phyloP scores from a whole-genome alignment of 169 alveolate genomes.

The Babesia divergens region DNA sequence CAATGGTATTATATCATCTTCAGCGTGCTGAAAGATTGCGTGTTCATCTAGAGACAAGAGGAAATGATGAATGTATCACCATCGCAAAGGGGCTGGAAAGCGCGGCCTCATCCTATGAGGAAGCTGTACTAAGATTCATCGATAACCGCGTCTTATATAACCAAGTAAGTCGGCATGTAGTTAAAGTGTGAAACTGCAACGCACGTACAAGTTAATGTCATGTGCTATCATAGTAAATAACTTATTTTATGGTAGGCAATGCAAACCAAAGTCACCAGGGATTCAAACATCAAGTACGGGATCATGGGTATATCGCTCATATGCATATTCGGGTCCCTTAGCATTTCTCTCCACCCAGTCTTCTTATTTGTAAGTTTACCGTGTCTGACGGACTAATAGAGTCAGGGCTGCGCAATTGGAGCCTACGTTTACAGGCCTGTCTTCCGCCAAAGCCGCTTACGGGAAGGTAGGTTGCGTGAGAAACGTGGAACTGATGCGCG shows the following conservation, averaged over 20 bases:
- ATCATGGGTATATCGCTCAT: constrained; percentile 49
- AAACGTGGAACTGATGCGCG: too few species aligned
- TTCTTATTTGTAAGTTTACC: constrained; percentile 22
- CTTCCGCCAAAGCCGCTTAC: constrained; percentile 25
- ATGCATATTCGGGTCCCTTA: constrained; percentile 59
- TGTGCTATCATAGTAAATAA: too few species aligned
- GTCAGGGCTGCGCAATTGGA: constrained; percentile 56
- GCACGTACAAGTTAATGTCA: too few species aligned
- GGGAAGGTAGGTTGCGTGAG: constrained; percentile 17
- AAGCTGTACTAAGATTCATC: neutral
- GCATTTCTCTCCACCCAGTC: constrained; percentile 54
- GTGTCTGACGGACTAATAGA: neutral
- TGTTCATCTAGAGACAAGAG: too few species aligned
- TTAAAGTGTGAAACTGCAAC: too few species aligned
- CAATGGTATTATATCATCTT: too few species aligned
- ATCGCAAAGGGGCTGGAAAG: neutral
- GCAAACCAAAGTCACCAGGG: constrained; percentile 27
- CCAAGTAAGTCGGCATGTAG: neutral
- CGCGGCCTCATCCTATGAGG: neutral
- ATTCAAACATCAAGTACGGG: constrained; percentile 40
- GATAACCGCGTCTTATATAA: neutral
- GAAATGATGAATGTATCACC: too few species aligned
- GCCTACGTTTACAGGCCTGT: constrained; percentile 42
- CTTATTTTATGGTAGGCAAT: constrained; percentile 27
- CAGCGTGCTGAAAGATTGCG: too few species aligned